Base-by-base conservation (phyloP, 2,329 filamentous ascomycete species). In the Xylariaceae sp. region DNA sequence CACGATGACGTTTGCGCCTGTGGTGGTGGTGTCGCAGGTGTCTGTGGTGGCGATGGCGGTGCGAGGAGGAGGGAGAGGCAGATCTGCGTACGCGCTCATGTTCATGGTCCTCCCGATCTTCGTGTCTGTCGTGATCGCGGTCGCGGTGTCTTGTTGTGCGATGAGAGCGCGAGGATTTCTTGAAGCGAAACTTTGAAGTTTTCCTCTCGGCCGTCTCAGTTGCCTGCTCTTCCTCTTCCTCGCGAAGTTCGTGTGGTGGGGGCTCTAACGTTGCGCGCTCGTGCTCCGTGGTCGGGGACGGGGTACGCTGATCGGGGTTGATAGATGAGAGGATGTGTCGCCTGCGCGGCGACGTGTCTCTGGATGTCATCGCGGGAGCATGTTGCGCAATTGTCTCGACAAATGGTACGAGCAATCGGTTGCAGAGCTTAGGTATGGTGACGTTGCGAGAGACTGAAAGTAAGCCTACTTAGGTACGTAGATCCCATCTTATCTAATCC, bases 151-250 rank as follows among this genome's bases (percentile, higher is more conserved):
- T 49, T 8, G 56, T 59, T 4, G 55, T 52, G 17, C 44, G 46
- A 36, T 53, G 54, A 2, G 55, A 56, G 4, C 48, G 49, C 6
- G 61, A 55, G 41, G 52, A 50, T 38, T 62, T 62, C 43, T 71
- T 71, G 52, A 71, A 69, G 29, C 68, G 65, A 45, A 71, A 67
- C 40, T 59, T 67, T 16, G 63, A 62, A 2, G 60, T 49, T 36
- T 51, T 54, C 36, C 46, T 56, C 34, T 53, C 43, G 24, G 17
- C 34, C 16, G 37, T 19, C 17, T 51, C 50, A 17, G 26, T 38
- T 17, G 37, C 37, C 37, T 53, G 45, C 38, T 50, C 48, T 34
- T 30, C 19, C 38, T 50, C 48, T 34, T 30, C 19, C 19, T 50
- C 44, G 37, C 35, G 41, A 29, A 47, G 42, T 19, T 51, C 46